Percentiles rank a stretch among this genome's conserved stretches.
Evolutionary conservation across 305 asterid genomes (phyloP).

Genomic region (Fraxinus xanthoxyloides): DNA sequence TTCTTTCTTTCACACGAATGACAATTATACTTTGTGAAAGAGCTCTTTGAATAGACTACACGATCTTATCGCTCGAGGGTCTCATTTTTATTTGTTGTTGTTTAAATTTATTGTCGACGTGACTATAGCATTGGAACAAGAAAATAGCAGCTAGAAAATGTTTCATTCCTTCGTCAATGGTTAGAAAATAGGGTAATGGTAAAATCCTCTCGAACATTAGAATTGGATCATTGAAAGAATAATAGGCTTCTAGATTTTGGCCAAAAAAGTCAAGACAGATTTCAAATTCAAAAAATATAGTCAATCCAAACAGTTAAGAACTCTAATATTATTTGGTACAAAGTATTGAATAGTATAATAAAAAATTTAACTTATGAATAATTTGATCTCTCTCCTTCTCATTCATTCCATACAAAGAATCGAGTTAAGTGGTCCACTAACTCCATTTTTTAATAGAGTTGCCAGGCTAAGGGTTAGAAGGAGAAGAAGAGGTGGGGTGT

Average conservation of each 20-base stretch:
- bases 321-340: background rate
- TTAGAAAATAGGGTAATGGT: background rate
- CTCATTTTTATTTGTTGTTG: background rate
- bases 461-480: too few species aligned
- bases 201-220: too few species aligned
- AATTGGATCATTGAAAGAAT: background rate
- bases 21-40: background rate
- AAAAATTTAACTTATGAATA: too few species aligned
- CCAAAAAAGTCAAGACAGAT: background rate
- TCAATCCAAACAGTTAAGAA: background rate
- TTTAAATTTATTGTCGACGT: background rate
- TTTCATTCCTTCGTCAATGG: background rate
- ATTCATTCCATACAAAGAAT: too few species aligned
- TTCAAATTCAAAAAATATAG: background rate
- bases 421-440: too few species aligned
- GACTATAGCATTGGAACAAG: background rate
- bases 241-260: background rate
- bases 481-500: too few species aligned
- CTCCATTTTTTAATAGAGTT: too few species aligned
- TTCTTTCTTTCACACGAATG: background rate
- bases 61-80: background rate
- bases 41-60: background rate
- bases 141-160: background rate
- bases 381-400: too few species aligned
- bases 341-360: too few species aligned